Evolutionary conservation across 768 basidiomycete species (phyloP).

Genomic region (Piloderma croceum): DNA sequence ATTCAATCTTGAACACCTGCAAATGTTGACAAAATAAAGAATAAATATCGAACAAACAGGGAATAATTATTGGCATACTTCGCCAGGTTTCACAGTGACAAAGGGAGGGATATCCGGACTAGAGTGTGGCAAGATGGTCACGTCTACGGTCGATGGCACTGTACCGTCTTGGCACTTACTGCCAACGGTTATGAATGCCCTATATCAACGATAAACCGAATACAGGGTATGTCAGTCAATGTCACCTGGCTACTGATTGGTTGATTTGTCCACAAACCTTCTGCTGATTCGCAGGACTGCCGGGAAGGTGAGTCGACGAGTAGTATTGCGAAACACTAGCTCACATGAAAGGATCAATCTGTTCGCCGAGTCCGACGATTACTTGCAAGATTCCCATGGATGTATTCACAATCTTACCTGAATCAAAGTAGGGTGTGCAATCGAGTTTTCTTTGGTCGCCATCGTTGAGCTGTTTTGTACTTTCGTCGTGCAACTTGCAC

Average conservation of each 20-base stretch:
- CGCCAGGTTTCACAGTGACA: conserved; percentile 56
- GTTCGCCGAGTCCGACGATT: too few species aligned
- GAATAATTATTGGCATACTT: conserved; percentile 27
- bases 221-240: conserved; percentile 2
- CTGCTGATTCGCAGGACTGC: conserved; percentile 48
- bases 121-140: conserved; percentile 1
- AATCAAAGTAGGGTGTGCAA: conserved; percentile 53
- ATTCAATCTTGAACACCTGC: conserved; percentile 67
- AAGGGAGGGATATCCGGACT: conserved; percentile 63
- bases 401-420: too few species aligned
- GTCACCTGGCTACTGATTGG: conserved; percentile 5
- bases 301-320: neutral
- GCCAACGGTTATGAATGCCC: conserved; percentile 72
- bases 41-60: conserved; percentile 2
- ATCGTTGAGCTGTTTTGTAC: too few species aligned
- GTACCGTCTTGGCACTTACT: conserved; percentile 38
- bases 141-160: neutral
- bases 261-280: conserved; percentile 35
- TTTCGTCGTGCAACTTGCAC: too few species aligned
- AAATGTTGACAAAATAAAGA: neutral
- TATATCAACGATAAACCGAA: conserved; percentile 15
- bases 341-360: conserved; percentile 71
- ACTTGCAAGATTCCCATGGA: too few species aligned
- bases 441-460: conserved; percentile 59
- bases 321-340: conserved; percentile 12